A percentile compares a stretch with the other conserved stretches of the same genome.
Evolutionary conservation across 2,329 filamentous ascomycete species (phyloP).

Genomic region (Aspergillus transmontanensis): DNA sequence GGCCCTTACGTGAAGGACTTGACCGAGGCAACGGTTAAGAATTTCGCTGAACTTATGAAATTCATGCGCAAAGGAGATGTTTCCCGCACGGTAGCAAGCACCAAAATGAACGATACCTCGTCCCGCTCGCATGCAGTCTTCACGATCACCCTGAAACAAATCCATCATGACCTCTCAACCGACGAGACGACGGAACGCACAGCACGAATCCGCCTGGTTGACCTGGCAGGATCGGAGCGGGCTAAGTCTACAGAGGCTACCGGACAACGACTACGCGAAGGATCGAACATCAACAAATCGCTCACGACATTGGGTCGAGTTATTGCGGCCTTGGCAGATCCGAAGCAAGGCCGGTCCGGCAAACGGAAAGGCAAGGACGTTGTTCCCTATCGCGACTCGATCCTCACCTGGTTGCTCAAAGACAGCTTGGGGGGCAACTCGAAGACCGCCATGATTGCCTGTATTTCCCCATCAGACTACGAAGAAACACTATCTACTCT

Average conservation of each 20-base stretch:
- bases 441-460: slow-evolving; percentile 99
- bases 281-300: slow-evolving; percentile 98
- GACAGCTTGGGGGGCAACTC: slow-evolving; percentile 95
- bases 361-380: slow-evolving; percentile 68
- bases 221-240: slow-evolving; percentile 90
- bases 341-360: slow-evolving; percentile 61
- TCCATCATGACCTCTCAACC: slow-evolving; percentile 95
- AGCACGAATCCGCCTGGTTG: slow-evolving; percentile 90
- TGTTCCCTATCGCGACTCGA: slow-evolving; percentile 91
- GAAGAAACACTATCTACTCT: slow-evolving; percentile 96
- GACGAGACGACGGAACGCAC: slow-evolving; percentile 96
- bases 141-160: slow-evolving; percentile 96
- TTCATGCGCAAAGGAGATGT: slow-evolving; percentile 88
- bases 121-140: slow-evolving; percentile 97
- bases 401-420: slow-evolving; percentile 83
- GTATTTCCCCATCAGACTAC: slow-evolving; percentile 92
- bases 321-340: slow-evolving; percentile 83
- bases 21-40: slow-evolving; percentile 88
- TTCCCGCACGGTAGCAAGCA: slow-evolving; percentile 86
- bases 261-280: slow-evolving; percentile 85
- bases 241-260: slow-evolving; percentile 96
- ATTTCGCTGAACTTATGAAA: slow-evolving; percentile 81
- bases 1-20: slow-evolving; percentile 97
- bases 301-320: slow-evolving; percentile 93
- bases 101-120: slow-evolving; percentile 99